Base-by-base conservation (phyloP, 139 green algal species). In the Tetraselmis chui region DNA sequence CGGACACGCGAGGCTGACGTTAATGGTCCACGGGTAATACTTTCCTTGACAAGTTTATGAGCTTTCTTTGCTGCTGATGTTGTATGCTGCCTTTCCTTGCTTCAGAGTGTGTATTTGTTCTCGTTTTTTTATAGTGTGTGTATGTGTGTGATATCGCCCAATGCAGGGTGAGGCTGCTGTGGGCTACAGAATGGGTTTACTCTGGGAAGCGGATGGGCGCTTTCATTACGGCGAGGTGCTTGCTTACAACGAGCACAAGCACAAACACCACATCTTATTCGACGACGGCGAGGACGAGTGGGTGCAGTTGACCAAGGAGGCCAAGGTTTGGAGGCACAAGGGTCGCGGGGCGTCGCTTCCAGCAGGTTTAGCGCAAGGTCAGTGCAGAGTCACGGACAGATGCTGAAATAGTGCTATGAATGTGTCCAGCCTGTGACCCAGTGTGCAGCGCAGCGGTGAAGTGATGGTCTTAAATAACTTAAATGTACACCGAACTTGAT, bases 131-230 rank as follows among this genome's bases (percentile, higher is more conserved):
- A n/a, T n/a, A n/a, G n/a, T n/a, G n/a, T n/a, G n/a, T n/a, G n/a
- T n/a, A n/a, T n/a, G n/a, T n/a, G n/a, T n/a, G n/a, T n/a, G n/a
- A n/a, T n/a, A n/a, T n/a, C n/a, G n/a, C n/a, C n/a, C n/a, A n/a
- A n/a, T n/a, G 45, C 45, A 67, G 45, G 45, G 45, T 25, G 11
- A 67, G 5, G 18, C 5, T 18, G 45, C 45, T 18, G 77, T 88
- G 1, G 85, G 87, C 2, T 82, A 82, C 77, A 77, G 80, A 1
- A n/a, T 92, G 59, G 87, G 77, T 31, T 25, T 93, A 80, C 89
- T 85, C 74, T 93, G 88, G 84, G 22, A 79, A 78, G 23, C 45
- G 45, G 45, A 67, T 67, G 45, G 45, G 18, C 11, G 11, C 11
- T 67, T 25, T 18, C 45, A 67, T 18, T 18, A 91, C 81, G 87